A percentile compares a stretch with the other conserved stretches of the same genome.
These are phyloP conservation scores for Canavalia ensiformis DNA, from an alignment of 306 rosid species.

Conservation along the genomic window DNA sequence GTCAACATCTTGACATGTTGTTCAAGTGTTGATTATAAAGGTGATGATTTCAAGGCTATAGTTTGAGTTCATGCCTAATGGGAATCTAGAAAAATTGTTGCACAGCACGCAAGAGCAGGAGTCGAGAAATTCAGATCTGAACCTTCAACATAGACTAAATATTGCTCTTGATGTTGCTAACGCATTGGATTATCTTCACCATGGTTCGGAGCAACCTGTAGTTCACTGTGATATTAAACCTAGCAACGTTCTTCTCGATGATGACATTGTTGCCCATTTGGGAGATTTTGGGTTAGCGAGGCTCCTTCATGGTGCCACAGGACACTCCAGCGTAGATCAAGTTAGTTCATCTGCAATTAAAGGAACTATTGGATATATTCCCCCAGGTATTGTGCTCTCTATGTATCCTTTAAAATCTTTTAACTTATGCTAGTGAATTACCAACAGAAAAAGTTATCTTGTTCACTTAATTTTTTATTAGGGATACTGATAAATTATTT, in stretches of 20 bases:
- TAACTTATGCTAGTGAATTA: neutral
- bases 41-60: slow-evolving; percentile 50
- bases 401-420: neutral
- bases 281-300: slow-evolving; percentile 65
- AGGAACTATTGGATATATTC: slow-evolving; percentile 55
- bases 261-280: slow-evolving; percentile 49
- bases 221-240: slow-evolving; percentile 66
- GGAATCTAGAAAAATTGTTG: slow-evolving; percentile 53
- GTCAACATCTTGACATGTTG: slow-evolving; percentile 44
- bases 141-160: slow-evolving; percentile 33
- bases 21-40: slow-evolving; percentile 50
- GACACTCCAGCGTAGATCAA: slow-evolving; percentile 28
- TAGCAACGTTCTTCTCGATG: slow-evolving; percentile 57
- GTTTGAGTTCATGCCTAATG: slow-evolving; percentile 55
- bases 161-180: slow-evolving; percentile 59
- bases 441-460: too few species aligned
- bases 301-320: slow-evolving; percentile 27
- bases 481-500: too few species aligned
- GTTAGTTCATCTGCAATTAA: slow-evolving; percentile 31
- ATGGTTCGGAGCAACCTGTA: slow-evolving; percentile 41
- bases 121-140: neutral
- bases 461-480: too few species aligned
- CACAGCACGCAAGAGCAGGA: neutral
- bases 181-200: slow-evolving; percentile 58
- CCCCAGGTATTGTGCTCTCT: slow-evolving; percentile 44